Base-by-base conservation (phyloP, 2,329 filamentous ascomycete species). In the Stagonosporopsis chrysanthemi region DNA sequence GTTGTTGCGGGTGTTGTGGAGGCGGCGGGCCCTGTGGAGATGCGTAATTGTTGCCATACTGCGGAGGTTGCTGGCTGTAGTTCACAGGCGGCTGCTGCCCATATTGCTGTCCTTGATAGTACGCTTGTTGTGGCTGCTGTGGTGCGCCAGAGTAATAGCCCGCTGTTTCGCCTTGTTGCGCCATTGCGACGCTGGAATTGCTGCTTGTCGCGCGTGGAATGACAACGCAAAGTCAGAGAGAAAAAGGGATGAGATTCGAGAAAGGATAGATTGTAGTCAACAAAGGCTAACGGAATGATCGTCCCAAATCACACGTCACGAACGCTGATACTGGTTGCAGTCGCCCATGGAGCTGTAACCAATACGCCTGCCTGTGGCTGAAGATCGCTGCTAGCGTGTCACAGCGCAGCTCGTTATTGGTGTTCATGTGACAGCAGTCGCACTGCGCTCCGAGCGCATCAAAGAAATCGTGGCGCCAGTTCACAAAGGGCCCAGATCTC, bases 141-240 rank as follows among this genome's bases (percentile, higher is more conserved):
- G 67, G 41, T 52, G 62, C 51, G 41, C 61, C 66, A 52, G 62
- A 61, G 60, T 80, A 80, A 63, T 80, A 80, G 52, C 67, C 64
- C 4, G 71, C 69, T 36, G 77, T 74, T 65, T 78, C 73, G 38
- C 72, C 72, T 56, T 61, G 70, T 42, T 70, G 63, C 14, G 72
- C 69, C 73, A 75, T 75, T 52, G 55, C 49, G 49, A 56, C 56
- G 40, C 41, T 14, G 31, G 23, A 40, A 8, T 35, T 14, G 43
- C 15, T 48, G 26, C 14, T 26, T 15, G 17, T 52, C 31, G 43
- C 43, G 43, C 26, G 48, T 33, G 19, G 26, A 24, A 35, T 38
- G 17, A 31, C 22, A 38, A 31, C 17, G 44, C 17, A 23, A 23
- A 5, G n/a, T 33, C 15, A 14, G 42, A 40, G 23, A 38, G 28